Conservation (phyloP, 768 basidiomycete genomes). For the Lentinus brumalis region DNA sequence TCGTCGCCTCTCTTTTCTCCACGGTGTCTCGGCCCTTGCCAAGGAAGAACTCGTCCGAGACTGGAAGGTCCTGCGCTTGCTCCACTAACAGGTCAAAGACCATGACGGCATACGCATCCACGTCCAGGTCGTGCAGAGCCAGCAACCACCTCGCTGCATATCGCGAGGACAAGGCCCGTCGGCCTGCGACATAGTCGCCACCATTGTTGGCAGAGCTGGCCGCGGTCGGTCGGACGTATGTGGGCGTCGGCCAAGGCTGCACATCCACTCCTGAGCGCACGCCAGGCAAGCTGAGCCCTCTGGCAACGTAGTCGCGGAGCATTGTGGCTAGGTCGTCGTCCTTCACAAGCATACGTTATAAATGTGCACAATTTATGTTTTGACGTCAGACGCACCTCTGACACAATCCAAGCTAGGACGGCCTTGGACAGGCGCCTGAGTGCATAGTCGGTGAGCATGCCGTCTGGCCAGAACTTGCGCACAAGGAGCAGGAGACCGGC, state of each 20-base stretch:
- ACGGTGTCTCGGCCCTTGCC: slow-evolving; percentile 13
- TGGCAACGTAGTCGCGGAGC: slow-evolving; percentile 67
- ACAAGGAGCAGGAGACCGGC: slow-evolving; percentile 68
- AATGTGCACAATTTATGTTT: background rate
- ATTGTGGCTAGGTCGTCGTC: slow-evolving; percentile 68
- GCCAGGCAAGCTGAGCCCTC: slow-evolving; percentile 61
- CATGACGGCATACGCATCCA: slow-evolving; percentile 50
- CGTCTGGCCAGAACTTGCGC: slow-evolving; percentile 73
- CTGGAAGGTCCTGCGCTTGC: slow-evolving; percentile 37
- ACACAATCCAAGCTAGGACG: slow-evolving; percentile 70
- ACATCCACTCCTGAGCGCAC: slow-evolving; percentile 49
- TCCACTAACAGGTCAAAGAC: slow-evolving; percentile 58
- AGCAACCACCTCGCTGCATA: slow-evolving; percentile 72
- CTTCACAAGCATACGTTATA: slow-evolving; percentile 34
- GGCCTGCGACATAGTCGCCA: slow-evolving; percentile 66
- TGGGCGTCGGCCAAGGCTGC: slow-evolving; percentile 56
- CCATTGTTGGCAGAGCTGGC: slow-evolving; percentile 56
- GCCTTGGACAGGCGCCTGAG: slow-evolving; percentile 58
- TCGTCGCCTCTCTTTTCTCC: slow-evolving; percentile 12
- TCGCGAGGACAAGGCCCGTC: slow-evolving; percentile 52
- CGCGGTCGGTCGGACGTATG: slow-evolving; percentile 34
- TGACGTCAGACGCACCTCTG: slow-evolving; percentile 52
- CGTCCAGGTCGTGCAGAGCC: slow-evolving; percentile 65
- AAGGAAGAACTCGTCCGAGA: slow-evolving; percentile 18
- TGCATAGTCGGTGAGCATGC: slow-evolving; percentile 72